Evolutionary conservation across 2,329 filamentous ascomycete genomes (phyloP), one percentile per base, ranked within the genome.

Genomic region (Colletotrichum sp.): DNA sequence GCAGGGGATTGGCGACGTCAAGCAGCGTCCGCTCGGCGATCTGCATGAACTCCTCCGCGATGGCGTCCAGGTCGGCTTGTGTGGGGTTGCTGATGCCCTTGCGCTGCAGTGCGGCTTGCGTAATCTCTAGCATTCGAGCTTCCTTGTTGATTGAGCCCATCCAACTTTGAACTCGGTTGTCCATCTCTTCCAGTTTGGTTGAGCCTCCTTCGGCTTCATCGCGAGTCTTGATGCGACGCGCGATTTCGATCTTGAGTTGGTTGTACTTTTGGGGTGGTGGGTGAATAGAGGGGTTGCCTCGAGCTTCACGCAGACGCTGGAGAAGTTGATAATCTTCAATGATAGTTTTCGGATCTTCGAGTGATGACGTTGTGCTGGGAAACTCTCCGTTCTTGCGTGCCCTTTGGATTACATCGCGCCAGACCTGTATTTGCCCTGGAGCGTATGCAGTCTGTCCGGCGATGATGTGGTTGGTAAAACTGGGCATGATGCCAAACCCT

Each of bases 211-310:
- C 28, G 77, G 78, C 52, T 26, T 81, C 77, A 76, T 87, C 84
- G 3, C 86, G 85, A 22, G 84, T 81, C 5, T 79, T 78, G 62
- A 87, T 86, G 6, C 78, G 78, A 6, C 82, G 82, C 5, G 82
- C 78, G 18, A 86, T 82, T 24, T 84, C 80, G 12, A 86, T 79
- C 0, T 79, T 80, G 0, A 85, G 64, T 1, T 79, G 36, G 1
- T 77, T 78, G 57, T 83, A 84, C 1, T 79, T 64, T 2, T 80
- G 64, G 10, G 68, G 8, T 2, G 69, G 73, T 1, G 63, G 73
- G 1, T 44, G n/a, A n/a, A n/a, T 1, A 7, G 36, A 4, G 4
- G 44, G 73, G 8, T 75, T 28, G 1, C 73, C 73, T 0, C 63
- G 36, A 0, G 6, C 13, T 18, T 26, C 32, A 0, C 73, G 69